Percentiles rank a stretch among this genome's conserved stretches.
Evolutionary conservation across 495 filamentous ascomycete species (phyloP).

Genomic region (Astrothelium macrocarpum): DNA sequence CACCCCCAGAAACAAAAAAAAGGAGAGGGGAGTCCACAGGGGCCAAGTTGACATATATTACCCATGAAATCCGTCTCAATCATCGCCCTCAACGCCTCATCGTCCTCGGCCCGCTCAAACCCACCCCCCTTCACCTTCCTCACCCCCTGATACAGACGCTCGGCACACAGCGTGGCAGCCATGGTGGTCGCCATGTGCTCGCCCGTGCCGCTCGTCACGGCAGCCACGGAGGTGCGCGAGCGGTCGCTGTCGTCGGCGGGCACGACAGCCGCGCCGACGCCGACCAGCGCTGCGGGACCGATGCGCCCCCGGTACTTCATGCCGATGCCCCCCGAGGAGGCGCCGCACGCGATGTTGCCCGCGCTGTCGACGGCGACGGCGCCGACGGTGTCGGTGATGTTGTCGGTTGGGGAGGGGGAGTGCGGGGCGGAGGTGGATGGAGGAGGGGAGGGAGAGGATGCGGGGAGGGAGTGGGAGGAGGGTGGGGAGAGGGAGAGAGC

Average conservation of each 20-base stretch:
- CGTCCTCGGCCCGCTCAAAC: conserved; percentile 57
- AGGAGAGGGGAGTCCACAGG: no score
- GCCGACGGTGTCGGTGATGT: conserved; percentile 85
- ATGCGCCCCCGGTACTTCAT: conserved; percentile 92
- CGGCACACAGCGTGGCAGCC: conserved; percentile 69
- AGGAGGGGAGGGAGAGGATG: no score
- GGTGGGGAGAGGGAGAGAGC: no score
- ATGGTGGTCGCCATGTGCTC: conserved; percentile 94
- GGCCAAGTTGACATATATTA: conserved; percentile 24
- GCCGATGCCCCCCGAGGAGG: conserved; percentile 96
- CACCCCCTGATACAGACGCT: conserved; percentile 59
- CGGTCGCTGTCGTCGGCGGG: conserved; percentile 54
- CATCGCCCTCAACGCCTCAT: conserved; percentile 59
- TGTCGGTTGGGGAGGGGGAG: conserved; percentile 29
- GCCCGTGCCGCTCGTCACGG: conserved; percentile 84
- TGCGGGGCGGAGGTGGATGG: no score
- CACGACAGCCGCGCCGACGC: conserved; percentile 80
- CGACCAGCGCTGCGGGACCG: conserved; percentile 86
- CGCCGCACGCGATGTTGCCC: conserved; percentile 89
- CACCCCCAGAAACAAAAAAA: no score
- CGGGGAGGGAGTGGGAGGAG: no score
- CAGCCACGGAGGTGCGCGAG: conserved; percentile 55
- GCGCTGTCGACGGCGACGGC: conserved; percentile 80
- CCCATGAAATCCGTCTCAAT: conserved; percentile 72
- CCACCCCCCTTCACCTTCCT: conserved; percentile 48